phyloP scores from a whole-genome alignment of 106 monocot genomes.

The Iris macrosiphon region DNA sequence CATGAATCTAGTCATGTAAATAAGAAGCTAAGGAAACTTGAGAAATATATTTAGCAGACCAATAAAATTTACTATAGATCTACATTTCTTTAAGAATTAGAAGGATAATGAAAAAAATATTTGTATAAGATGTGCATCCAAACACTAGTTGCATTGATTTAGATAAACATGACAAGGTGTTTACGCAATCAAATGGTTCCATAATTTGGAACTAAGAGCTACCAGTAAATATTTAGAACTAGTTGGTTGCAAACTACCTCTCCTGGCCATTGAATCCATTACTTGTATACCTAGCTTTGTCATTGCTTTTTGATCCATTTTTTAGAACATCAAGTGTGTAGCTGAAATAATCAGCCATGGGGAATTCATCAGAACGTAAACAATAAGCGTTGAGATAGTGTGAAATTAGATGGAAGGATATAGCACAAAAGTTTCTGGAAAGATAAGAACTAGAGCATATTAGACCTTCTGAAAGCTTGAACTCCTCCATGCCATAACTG shows the following conservation, averaged over 20 bases:
- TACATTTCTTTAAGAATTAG: no score
- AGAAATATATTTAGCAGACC: no score
- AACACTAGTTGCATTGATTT: no score
- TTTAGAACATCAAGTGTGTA: conserved; percentile 4
- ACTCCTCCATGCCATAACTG: conserved; percentile 14
- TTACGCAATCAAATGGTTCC: background rate
- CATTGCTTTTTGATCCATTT: conserved; percentile 2
- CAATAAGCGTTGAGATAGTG: background rate
- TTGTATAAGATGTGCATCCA: no score
- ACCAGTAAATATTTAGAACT: background rate
- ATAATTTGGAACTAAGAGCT: background rate
- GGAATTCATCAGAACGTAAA: conserved; percentile 9
- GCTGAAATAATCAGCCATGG: conserved; percentile 14
- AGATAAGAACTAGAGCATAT: background rate
- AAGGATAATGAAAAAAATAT: no score
- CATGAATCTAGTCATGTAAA: no score
- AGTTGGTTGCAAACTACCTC: conserved; percentile 7
- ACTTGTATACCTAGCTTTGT: conserved; percentile 11
- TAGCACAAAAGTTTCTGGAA: background rate
- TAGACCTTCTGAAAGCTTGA: conserved; percentile 16
- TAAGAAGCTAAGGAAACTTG: no score
- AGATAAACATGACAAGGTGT: no score
- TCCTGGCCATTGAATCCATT: conserved; percentile 10
- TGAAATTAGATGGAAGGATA: background rate
- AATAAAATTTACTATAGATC: no score